Evolutionary conservation across 2,329 filamentous ascomycete genomes (phyloP), one percentile per base, ranked within the genome.

Genomic region (Volutella citrinella): DNA sequence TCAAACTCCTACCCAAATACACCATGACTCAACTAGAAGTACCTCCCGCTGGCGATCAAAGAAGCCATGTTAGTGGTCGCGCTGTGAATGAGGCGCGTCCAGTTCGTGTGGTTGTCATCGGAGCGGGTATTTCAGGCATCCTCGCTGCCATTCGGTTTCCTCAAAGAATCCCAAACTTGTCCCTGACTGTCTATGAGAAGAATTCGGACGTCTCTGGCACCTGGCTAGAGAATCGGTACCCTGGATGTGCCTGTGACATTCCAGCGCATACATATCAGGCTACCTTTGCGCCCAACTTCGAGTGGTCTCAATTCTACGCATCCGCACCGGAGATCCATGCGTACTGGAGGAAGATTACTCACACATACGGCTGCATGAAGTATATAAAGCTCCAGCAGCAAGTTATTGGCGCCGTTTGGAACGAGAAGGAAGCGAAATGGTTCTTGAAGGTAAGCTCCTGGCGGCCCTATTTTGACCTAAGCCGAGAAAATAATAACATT

Each of bases 341-440:
- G 30, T 51, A 50, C 19, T 49, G 43, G 38, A 48, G 48, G 16
- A 19, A 30, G 11, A 35, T 49, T 2, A 43, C 47, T 10, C 28
- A 32, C 6, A 49, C 43, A 28, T 43, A 49, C 19, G 38, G 39
- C n/a, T 13, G 50, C 14, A 32, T 33, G 10, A 40, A 48, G 25
- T 23, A 45, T 15, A 31, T 49, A 10, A 32, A 30, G 16, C 27
- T 48, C n/a, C 34, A 38, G 15, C 40, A 46, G 20, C 40, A 34
- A 13, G 37, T 38, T 11, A 23, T 36, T 7, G 30, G 27, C 11
- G 33, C 38, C n/a, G 17, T n/a, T 5, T 40, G 38, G 38, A 25
- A 33, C 18, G 38, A 40, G 13, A 19, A 21, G 8, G 11, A 19
- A 12, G 26, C 21, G 10, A 40, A 36, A 17, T 40, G 38, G 38